These are phyloP conservation scores for Babesia divergens DNA, from an alignment of 169 alveolate species.

Conservation along the genomic window DNA sequence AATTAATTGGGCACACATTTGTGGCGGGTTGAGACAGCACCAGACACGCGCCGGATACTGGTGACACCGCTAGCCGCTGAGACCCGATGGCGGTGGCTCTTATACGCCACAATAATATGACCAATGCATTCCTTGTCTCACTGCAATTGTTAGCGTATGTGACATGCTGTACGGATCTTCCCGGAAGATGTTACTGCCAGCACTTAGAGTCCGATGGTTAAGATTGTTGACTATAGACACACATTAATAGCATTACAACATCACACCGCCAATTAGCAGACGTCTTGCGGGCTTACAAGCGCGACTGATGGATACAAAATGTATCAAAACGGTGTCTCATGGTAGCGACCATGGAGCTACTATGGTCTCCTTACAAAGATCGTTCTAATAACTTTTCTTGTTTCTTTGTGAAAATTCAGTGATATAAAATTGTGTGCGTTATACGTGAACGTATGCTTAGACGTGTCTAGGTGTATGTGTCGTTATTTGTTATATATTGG, in stretches of 20 bases:
- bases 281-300: neutral
- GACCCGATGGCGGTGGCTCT: neutral
- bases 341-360: no score
- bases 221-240: no score
- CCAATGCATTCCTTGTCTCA: neutral
- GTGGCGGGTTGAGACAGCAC: constrained; percentile 23
- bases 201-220: no score
- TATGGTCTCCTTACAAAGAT: no score
- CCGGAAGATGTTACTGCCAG: no score
- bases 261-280: neutral
- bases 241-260: no score
- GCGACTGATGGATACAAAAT: neutral
- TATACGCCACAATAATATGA: neutral
- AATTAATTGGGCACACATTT: constrained; percentile 44
- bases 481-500: no score
- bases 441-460: no score
- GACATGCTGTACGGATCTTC: neutral
- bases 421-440: no score
- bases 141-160: neutral
- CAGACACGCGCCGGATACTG: neutral
- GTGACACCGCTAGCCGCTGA: neutral
- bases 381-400: no score
- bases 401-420: no score
- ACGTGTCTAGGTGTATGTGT: no score
- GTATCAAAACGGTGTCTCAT: neutral